Evolutionary conservation across 176 grass and related monocot species (phyloP), one percentile per base, ranked within the genome.

Genomic region (Oryza meyeriana): DNA sequence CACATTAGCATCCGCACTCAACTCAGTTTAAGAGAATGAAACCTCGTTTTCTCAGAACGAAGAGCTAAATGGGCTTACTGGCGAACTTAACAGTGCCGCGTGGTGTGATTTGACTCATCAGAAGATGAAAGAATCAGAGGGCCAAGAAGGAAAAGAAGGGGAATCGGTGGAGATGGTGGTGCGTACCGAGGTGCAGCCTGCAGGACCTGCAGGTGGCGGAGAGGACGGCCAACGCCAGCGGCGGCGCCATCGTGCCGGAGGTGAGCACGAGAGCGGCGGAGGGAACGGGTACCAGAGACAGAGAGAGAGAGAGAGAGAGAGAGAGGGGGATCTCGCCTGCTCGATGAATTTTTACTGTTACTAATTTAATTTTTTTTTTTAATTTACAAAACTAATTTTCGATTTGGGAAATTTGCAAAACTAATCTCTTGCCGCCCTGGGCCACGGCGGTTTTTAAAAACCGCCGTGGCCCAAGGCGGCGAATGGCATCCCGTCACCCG

Each of bases 231-330:
- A 10, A 62, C 12, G 36, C 76, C 18, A 32, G 69, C 36, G 11
- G 24, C 69, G 62, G 61, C 47, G 81, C 63, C 87, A 89, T 89
- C 66, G 9, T 20, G 30, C 69, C 20, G 79, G 68, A 40, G 36
- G 66, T n/a, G 79, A 5, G 36, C 26, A 16, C 27, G 50, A 73
- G 7, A 45, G 27, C 5, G 38, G 71, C 22, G 40, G 6, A 24
- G 47, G 5, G 17, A 17, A 9, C n/a, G n/a, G n/a, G n/a, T n/a
- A n/a, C n/a, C n/a, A n/a, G n/a, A n/a, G n/a, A n/a, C n/a, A n/a
- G n/a, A n/a, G n/a, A n/a, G n/a, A n/a, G n/a, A n/a, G n/a, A n/a
- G n/a, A n/a, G n/a, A n/a, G n/a, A n/a, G n/a, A n/a, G n/a, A n/a
- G n/a, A n/a, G n/a, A n/a, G n/a, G n/a, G n/a, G n/a, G n/a, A n/a